These are phyloP conservation scores for Trametes cingulata DNA, from an alignment of 768 basidiomycete genomes.

Conservation along the genomic window DNA sequence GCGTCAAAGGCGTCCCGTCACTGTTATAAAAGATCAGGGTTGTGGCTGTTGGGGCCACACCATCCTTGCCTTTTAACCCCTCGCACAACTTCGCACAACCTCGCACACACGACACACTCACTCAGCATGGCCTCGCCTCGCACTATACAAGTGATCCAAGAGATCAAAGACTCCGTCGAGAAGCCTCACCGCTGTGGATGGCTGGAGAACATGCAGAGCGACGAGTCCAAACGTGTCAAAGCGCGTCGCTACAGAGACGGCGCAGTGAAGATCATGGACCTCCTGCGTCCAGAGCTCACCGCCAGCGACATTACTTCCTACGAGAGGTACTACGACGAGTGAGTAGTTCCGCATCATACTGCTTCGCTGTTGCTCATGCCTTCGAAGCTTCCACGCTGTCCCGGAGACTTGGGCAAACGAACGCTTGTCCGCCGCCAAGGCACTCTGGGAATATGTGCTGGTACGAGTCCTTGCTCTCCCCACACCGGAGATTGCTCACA, in stretches of 20 bases:
- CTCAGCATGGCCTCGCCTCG: neutral
- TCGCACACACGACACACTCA: too few species aligned
- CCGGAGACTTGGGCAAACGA: neutral
- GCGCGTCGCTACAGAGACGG: constrained; percentile 6
- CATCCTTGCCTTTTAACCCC: neutral
- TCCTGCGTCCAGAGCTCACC: neutral
- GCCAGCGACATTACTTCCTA: neutral
- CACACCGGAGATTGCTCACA: neutral
- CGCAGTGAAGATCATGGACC: constrained; percentile 9
- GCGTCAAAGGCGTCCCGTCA: neutral
- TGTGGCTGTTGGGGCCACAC: too few species aligned
- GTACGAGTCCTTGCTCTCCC: neutral
- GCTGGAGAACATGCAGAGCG: neutral
- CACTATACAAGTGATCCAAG: constrained; percentile 4
- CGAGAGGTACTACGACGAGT: constrained; percentile 4
- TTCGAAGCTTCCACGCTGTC: neutral
- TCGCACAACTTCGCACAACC: neutral
- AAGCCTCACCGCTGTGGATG: neutral
- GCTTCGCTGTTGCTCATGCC: neutral
- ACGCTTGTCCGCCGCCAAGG: neutral
- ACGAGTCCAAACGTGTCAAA: neutral
- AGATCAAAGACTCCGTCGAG: constrained; percentile 16
- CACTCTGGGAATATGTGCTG: constrained; percentile 5
- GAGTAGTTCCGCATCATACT: neutral
- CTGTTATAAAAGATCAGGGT: neutral